Evolutionary conservation across 768 basidiomycete species (phyloP), one percentile per base, ranked within the genome.

Genomic region (Psilocybe cubensis): DNA sequence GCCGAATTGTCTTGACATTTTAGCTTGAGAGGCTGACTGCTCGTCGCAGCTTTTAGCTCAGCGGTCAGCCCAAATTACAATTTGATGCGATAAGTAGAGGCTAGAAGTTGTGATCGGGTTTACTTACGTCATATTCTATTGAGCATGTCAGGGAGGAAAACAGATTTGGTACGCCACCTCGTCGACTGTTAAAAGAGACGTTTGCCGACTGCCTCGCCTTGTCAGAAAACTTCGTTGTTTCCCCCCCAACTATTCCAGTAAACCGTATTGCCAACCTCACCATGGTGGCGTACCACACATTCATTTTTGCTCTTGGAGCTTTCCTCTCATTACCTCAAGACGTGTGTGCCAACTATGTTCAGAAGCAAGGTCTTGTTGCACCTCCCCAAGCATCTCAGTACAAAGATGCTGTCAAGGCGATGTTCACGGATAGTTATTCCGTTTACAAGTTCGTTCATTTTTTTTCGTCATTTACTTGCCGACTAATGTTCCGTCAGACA

Each of bases 401-500:
- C 54, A 70, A 70, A 27, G 75, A 76, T 10, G 69, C 72, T 7
- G 83, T 85, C 9, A 73, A 75, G 63, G 56, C 77, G 24, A 76
- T 88, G 24, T 87, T 89, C 66, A 58, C 56, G 1, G 70, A 74
- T 20, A 83, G 82, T 48, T 88, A 88, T 59, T 56, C 67, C 6
- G 79, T 84, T 12, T 89, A 90, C 71, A 79, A 73, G 86, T 84
- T 21, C n/a, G 73, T 65, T 38, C 8, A 8, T 38, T 38, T 17
- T 59, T 20, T 17, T 33, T 6, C 6, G 21, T 47, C 38, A 31
- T 21, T 14, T 24, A 51, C 24, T 45, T 20, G 17, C 8, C 27
- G 21, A 10, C 27, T 29, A 41, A n/a, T 24, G 18, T 29, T 8
- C 2, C 27, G 10, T 25, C 58, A 88, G 86, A 63, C 58, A 75